Base-by-base conservation (phyloP, 352 stramenopile genomes). In the Phytophthora melonis region DNA sequence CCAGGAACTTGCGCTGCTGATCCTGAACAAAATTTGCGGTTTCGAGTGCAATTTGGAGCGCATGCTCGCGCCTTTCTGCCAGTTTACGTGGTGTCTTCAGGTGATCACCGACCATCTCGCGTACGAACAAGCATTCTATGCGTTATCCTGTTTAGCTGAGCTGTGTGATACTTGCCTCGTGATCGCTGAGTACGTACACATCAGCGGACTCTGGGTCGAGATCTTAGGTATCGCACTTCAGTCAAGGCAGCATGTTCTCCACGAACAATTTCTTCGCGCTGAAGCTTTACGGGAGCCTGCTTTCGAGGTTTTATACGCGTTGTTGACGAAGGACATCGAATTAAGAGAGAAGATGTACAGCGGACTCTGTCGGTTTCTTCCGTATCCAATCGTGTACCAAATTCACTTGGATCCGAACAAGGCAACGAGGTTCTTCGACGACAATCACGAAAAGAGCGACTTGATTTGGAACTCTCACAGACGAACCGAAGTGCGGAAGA, bases 381-480 rank as follows among this genome's bases (percentile, higher is more conserved):
- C 88, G 21, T 94, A 95, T 45, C 87, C 88, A 5, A 80, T 95
- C 53, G 87, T 95, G 25, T 95, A 94, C 58, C 87, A 94, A 77
- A 89, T 95, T 59, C 87, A 95, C 54, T 59, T 94, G 49, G 87
- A 95, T 64, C 88, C 87, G 8, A 92, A 74, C 66, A 87, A 90
- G 39, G 84, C 88, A 13, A 74, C 78, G 7, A 78, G 89, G 52
- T 94, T 94, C 62, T 95, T 95, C 36, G 88, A 95, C 32, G 88
- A 93, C 70, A 91, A 93, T 60, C 87, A 94, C 59, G 86, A 94
- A 9, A 95, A 94, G 60, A 93, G 85, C 23, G 88, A 95, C 25
- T 77, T 95, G 45, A 90, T 95, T 47, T 95, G 88, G 88, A 93
- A 95, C 67, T 93, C 87, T 14, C 81, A 92, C 57, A 89, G 75